A percentile compares a stretch with the other conserved stretches of the same genome.
Evolutionary conservation across 495 filamentous ascomycete genomes (phyloP).

Genomic region (Sphaerosporella brunnea): DNA sequence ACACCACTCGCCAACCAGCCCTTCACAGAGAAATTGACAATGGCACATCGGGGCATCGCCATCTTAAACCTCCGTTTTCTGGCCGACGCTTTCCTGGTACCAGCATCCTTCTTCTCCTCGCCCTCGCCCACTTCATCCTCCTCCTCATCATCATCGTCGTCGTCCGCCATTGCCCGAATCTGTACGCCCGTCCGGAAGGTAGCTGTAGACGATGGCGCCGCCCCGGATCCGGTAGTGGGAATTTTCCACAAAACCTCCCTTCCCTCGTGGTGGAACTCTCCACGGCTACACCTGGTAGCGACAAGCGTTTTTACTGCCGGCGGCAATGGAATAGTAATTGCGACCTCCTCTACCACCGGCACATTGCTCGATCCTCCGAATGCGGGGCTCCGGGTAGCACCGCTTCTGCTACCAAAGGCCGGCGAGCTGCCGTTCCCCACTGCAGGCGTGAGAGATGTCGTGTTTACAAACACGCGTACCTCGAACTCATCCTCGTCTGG

Average conservation of each 20-base stretch:
- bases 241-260: conserved; percentile 68
- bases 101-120: conserved; percentile 38
- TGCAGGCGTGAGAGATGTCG: conserved; percentile 34
- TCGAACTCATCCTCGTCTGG: conserved; percentile 67
- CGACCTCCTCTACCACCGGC: conserved; percentile 61
- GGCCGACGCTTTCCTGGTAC: conserved; percentile 32
- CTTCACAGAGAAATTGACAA: conserved; percentile 75
- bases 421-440: conserved; percentile 11
- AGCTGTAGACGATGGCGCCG: conserved; percentile 33
- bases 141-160: conserved; percentile 37
- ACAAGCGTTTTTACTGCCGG: conserved; percentile 66
- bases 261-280: conserved; percentile 65
- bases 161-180: conserved; percentile 34
- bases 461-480: conserved; percentile 54
- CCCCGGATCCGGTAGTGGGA: conserved; percentile 46
- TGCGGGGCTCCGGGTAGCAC: conserved; percentile 40
- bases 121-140: conserved; percentile 30
- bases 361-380: conserved; percentile 40
- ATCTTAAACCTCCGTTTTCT: conserved; percentile 42
- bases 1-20: conserved; percentile 93
- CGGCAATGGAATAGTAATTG: conserved; percentile 67
- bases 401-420: conserved; percentile 25
- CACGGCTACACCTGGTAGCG: conserved; percentile 64
- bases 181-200: conserved; percentile 33
- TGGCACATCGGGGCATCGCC: conserved; percentile 79